Evolutionary conservation across 2,329 filamentous ascomycete species (phyloP).

Genomic region (Venturia nashicola): DNA sequence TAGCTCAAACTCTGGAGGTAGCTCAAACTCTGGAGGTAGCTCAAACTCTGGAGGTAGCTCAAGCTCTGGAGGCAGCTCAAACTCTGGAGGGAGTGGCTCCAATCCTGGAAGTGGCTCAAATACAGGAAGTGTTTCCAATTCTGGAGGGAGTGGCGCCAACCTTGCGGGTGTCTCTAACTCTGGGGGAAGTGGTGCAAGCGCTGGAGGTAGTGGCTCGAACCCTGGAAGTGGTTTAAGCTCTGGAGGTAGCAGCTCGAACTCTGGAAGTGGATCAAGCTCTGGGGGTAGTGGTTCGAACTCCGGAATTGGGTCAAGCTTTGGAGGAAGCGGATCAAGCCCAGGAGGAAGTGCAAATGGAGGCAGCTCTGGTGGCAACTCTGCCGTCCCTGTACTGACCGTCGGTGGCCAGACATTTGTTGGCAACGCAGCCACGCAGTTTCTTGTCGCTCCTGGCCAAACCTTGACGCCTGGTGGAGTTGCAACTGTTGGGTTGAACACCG

Average conservation of each 20-base stretch:
- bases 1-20: too few relatives aligned
- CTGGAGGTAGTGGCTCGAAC: not conserved
- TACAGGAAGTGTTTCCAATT: not conserved
- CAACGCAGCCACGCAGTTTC: constrained; percentile 35
- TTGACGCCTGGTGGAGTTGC: constrained; percentile 27
- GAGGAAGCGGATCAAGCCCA: not conserved
- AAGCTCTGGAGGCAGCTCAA: not conserved
- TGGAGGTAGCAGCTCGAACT: not conserved
- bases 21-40: too few relatives aligned
- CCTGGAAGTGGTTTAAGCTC: constrained; percentile 11
- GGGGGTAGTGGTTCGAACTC: not conserved
- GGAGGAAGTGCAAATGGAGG: not conserved
- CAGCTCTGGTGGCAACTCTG: constrained; percentile 2
- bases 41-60: too few relatives aligned
- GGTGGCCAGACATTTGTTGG: constrained; percentile 28
- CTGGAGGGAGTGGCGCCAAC: not conserved
- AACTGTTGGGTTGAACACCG: constrained; percentile 24
- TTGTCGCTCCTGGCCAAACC: constrained; percentile 23
- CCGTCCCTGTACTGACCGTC: constrained; percentile 26
- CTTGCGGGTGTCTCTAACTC: constrained; percentile 8
- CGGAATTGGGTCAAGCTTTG: constrained; percentile 11
- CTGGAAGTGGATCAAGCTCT: not conserved
- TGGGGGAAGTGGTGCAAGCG: constrained; percentile 11
- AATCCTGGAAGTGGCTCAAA: constrained; percentile 9
- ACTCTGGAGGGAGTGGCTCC: constrained; percentile 6